Percentiles rank a stretch among this genome's conserved stretches.
phyloP scores from a whole-genome alignment of 306 rosid genomes.

The Acmispon strigosus region DNA sequence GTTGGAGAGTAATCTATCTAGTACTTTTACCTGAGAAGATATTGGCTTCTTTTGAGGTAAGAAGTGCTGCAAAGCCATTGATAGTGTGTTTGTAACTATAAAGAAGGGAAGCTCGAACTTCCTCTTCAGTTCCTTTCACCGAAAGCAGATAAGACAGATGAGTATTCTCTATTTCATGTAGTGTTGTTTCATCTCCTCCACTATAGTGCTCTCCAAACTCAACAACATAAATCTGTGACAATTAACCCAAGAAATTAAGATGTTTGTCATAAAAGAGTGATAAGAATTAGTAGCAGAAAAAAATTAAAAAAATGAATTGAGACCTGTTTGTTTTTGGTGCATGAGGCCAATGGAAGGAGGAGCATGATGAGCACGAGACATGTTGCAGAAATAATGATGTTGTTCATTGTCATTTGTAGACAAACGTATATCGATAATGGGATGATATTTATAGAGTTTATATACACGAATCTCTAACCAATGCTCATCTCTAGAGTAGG shows the following conservation, averaged over 20 bases:
- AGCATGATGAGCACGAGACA: background rate
- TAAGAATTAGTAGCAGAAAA: background rate
- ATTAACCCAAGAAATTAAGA: background rate
- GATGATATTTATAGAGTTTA: slow-evolving; percentile 8
- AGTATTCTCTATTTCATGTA: slow-evolving; percentile 40
- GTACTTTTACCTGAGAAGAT: slow-evolving; percentile 47
- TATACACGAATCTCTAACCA: slow-evolving; percentile 19
- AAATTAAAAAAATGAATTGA: background rate
- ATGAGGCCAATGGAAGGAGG: slow-evolving; percentile 21
- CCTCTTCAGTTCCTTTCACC: slow-evolving; percentile 55
- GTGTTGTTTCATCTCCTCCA: slow-evolving; percentile 27
- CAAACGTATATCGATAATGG: slow-evolving; percentile 9
- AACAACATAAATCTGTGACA: slow-evolving; percentile 51
- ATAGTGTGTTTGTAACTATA: slow-evolving; percentile 78
- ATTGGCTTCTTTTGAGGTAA: slow-evolving; percentile 57
- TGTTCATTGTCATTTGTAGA: slow-evolving; percentile 10
- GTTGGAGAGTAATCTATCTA: background rate
- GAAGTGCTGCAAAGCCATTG: slow-evolving; percentile 96
- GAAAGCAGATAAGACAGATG: slow-evolving; percentile 62
- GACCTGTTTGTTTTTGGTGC: slow-evolving; percentile 23
- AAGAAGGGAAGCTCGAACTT: slow-evolving; percentile 56
- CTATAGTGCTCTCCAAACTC: slow-evolving; percentile 43
- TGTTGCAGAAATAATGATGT: background rate
- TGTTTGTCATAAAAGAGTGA: background rate
- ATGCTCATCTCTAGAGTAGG: slow-evolving; percentile 19